A percentile compares a stretch with the other conserved stretches of the same genome.
Conservation (phyloP, 1,284 basidiomycete genomes). For the Sanghuangporus weigelae region DNA sequence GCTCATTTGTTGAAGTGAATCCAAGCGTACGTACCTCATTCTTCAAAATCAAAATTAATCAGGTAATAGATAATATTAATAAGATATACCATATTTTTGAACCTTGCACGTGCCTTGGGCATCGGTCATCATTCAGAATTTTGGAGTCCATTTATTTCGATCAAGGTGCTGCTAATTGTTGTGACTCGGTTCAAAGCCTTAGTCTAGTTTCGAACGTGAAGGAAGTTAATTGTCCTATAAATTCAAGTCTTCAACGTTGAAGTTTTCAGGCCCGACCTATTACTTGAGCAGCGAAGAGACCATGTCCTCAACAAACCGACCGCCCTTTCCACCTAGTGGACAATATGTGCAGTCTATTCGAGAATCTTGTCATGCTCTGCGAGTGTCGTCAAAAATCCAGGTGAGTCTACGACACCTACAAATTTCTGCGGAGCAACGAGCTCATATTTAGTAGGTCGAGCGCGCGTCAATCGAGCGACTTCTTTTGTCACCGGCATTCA, state of each 20-base stretch:
- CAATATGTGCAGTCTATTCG: slow-evolving; percentile 14
- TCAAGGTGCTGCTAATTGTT: too few species aligned
- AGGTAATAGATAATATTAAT: too few species aligned
- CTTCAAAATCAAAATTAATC: too few species aligned
- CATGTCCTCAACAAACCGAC: not conserved
- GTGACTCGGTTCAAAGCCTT: too few species aligned
- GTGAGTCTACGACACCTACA: not conserved
- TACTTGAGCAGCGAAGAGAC: not conserved
- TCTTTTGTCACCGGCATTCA: slow-evolving; percentile 60
- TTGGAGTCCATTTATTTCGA: too few species aligned
- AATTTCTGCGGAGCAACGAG: not conserved
- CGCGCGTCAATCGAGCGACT: slow-evolving; percentile 52
- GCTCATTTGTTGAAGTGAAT: too few species aligned
- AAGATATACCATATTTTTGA: too few species aligned
- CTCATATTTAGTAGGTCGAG: slow-evolving; percentile 40
- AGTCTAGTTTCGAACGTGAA: too few species aligned
- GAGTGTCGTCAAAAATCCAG: slow-evolving; percentile 8
- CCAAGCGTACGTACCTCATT: too few species aligned
- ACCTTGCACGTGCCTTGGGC: too few species aligned
- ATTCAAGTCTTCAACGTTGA: not conserved
- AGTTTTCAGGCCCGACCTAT: not conserved
- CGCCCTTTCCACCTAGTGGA: slow-evolving; percentile 5
- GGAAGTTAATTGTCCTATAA: too few species aligned
- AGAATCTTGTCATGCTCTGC: slow-evolving; percentile 12
- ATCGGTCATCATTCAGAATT: too few species aligned